Base-by-base conservation (phyloP, 2,329 filamentous ascomycete species). In the Calonectria multiphialidica region DNA sequence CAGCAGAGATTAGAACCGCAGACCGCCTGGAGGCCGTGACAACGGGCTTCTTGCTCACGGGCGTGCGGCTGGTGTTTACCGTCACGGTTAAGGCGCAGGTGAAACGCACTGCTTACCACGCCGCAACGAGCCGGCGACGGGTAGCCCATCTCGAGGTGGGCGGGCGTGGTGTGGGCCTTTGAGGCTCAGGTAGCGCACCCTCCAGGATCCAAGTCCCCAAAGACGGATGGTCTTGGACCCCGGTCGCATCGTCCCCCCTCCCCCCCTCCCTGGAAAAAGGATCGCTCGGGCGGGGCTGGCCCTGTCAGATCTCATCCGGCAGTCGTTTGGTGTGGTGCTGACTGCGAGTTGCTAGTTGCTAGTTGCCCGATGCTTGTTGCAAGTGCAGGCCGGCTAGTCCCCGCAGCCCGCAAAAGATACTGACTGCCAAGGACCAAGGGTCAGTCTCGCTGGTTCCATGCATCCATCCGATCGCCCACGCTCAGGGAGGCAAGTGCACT, bases 141-240 rank as follows among this genome's bases (percentile, higher is more conserved):
- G 33, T 53, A 44, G 66, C 16, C 16, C 73, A 68, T 66, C 72
- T 72, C 75, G 75, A 59, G 25, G 67, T 68, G 66, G 53, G 40
- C 25, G 30, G 62, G 21, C n/a, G 3, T 23, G n/a, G 62, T 30
- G 44, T 65, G 28, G 45, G 45, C 30, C 44, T 15, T 23, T 65
- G 30, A 65, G 62, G 62, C 40, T 65, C 62, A 42, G 28, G 23
- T 37, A 23, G 62, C 44, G 42, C 21, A 35, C 28, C 62, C 65
- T 42, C 73, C 37, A 45, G 47, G 57, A 55, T 57, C 44, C 25
- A 42, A 62, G 37, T 30, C 40, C 30, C 23, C 37, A 62, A 57
- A 25, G 28, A 37, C 5, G 35, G 33, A 18, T 18, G 30, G 16
- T 13, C 9, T 44, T 18, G 23, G 23, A 62, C 25, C 57, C 57